Conservation (phyloP, 1,284 basidiomycete genomes). For the Mycena sp. region DNA sequence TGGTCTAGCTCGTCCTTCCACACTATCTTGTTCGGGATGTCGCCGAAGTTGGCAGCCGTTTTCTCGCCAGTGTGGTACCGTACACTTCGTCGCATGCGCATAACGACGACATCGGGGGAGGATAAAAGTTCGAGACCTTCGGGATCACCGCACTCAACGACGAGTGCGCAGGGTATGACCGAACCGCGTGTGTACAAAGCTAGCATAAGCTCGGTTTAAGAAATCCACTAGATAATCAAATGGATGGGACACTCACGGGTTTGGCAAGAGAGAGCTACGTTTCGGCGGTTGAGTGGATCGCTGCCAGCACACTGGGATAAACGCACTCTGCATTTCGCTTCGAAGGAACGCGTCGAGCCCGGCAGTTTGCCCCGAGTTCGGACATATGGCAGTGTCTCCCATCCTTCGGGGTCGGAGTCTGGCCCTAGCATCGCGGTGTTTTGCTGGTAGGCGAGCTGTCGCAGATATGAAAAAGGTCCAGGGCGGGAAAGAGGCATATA, state of each 20-base stretch:
- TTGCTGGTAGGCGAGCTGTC: constrained; percentile 48
- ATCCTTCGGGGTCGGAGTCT: constrained; percentile 43
- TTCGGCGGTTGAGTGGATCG: constrained; percentile 5
- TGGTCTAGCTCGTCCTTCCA: constrained; percentile 43
- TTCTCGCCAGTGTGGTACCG: constrained; percentile 37
- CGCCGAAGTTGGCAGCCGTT: constrained; percentile 28
- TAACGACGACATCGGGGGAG: constrained; percentile 41
- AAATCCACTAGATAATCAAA: not conserved
- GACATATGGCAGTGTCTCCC: constrained; percentile 35
- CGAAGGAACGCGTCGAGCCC: constrained; percentile 34
- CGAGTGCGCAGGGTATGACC: constrained; percentile 44
- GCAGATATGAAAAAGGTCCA: constrained; percentile 44
- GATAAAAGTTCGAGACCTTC: constrained; percentile 48
- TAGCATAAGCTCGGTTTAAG: constrained; percentile 26
- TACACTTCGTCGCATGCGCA: constrained; percentile 44
- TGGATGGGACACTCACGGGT: constrained; percentile 36
- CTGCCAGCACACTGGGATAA: constrained; percentile 6
- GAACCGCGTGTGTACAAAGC: constrained; percentile 50
- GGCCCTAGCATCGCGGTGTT: constrained; percentile 42
- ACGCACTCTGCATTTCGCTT: constrained; percentile 40
- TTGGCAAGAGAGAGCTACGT: constrained; percentile 45
- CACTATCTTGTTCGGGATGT: constrained; percentile 21
- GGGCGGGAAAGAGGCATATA: constrained; percentile 49
- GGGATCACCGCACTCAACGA: constrained; percentile 40
- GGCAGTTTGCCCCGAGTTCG: constrained; percentile 37